Evolutionary conservation across 2,329 filamentous ascomycete species (phyloP), one percentile per base, ranked within the genome.

Genomic region (Blastomyces percursus): DNA sequence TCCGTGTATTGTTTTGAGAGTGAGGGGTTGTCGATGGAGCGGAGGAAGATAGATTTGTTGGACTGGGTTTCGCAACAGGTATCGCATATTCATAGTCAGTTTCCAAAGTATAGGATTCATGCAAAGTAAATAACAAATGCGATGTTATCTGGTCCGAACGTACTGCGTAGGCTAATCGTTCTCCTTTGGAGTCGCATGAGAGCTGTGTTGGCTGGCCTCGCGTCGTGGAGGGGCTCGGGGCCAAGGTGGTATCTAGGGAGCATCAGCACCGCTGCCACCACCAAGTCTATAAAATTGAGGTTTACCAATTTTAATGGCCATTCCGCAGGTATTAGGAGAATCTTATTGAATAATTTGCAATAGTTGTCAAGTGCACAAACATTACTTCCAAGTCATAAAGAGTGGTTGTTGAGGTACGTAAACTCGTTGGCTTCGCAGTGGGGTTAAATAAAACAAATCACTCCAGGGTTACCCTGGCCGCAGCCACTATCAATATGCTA

Each of bases 21-120:
- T 67, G 90, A 83, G 60, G 93, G 93, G 73, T 94, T 80, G 78
- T 99, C 93, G 79, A 99, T 96, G 66, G 87, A 92, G 69, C 94
- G 91, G 57, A 99, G 82, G 78, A 96, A 97, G 77, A 99, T 87
- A 65, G 93, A 97, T 81, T 97, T 97, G 72, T 91, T 92, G 61
- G 91, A 93, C 91, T 95, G 69, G 35, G 35, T 24, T 59, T 42
- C 30, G n/a, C 32, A 40, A 40, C 48, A 12, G 3, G 3, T 14
- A 48, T 48, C 19, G 44, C 19, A 48, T 40, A 21, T 38, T 24
- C 11, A 16, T 2, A 42, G 54, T 60, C 35, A 35, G 30, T 24
- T 64, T 19, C 9, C 35, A 42, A 59, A 24, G 6, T 30, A 63
- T 50, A 61, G 51, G 19, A 30, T 9, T 38, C 52, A 35, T 8